phyloP scores from a whole-genome alignment of 176 grass and related monocot genomes.

The Triticum timopheevii region DNA sequence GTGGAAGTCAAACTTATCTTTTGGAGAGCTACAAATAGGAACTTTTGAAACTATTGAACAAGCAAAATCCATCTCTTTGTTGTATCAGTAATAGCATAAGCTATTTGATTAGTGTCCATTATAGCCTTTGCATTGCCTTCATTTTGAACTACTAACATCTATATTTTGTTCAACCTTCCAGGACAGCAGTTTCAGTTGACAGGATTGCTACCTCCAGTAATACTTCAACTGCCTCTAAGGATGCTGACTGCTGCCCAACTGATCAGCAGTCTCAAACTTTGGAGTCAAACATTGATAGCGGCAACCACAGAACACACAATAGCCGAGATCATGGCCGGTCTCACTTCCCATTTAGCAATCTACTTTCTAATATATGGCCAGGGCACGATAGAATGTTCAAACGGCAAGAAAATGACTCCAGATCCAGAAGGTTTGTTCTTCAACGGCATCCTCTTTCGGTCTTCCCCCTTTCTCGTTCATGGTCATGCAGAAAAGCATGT shows the following conservation, averaged over 20 bases:
- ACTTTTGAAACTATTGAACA: neutral
- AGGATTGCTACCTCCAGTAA: constrained; percentile 39
- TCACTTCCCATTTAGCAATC: constrained; percentile 61
- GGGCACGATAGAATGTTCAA: constrained; percentile 42
- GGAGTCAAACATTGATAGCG: constrained; percentile 19
- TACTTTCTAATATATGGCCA: constrained; percentile 72
- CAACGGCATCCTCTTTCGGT: neutral
- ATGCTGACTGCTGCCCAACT: constrained; percentile 25
- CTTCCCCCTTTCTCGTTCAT: too few species aligned
- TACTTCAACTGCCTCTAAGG: constrained; percentile 31
- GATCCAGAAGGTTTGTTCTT: constrained; percentile 42
- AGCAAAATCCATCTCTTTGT: neutral
- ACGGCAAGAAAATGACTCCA: constrained; percentile 26
- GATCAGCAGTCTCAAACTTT: constrained; percentile 25
- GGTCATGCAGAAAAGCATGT: neutral
- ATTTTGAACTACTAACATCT: constrained; percentile 5
- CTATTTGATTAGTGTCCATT: constrained; percentile 14
- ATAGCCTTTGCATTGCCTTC: neutral
- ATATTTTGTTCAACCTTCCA: constrained; percentile 28
- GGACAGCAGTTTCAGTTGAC: constrained; percentile 59
- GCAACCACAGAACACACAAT: constrained; percentile 19
- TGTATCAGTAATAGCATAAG: neutral
- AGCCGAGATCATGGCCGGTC: constrained; percentile 34
- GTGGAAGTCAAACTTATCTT: neutral
- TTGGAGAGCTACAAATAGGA: neutral